These are phyloP conservation scores for Picea glauca DNA, from an alignment of 75 land plant genomes.

Conservation along the genomic window DNA sequence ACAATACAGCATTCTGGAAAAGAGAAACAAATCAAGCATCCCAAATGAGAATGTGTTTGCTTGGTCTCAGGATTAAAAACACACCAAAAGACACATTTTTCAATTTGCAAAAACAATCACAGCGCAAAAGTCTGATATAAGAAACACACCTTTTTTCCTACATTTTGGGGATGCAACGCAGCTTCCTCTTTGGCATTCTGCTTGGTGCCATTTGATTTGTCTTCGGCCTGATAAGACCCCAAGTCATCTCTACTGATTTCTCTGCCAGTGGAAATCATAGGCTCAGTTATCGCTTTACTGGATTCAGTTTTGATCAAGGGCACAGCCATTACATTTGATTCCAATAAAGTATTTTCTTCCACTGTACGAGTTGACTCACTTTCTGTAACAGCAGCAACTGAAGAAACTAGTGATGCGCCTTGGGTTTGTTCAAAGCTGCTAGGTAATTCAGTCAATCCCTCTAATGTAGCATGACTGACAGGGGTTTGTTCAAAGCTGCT, in stretches of 20 bases:
- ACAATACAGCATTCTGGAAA: background rate
- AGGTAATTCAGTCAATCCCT: background rate
- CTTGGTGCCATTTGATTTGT: background rate
- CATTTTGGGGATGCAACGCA: conserved; percentile 1
- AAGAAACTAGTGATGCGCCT: background rate
- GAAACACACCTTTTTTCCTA: conserved; percentile 1
- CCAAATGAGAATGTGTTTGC: background rate
- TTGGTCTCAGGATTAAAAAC: background rate
- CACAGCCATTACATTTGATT: background rate
- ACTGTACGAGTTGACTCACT: background rate
- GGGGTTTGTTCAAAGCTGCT: background rate
- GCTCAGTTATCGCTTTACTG: too few species aligned
- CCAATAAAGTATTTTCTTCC: background rate
- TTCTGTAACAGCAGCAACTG: background rate
- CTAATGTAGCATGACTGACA: background rate
- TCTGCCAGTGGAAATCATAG: background rate
- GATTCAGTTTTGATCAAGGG: background rate
- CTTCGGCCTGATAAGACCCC: background rate
- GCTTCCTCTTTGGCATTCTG: background rate
- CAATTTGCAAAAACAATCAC: background rate
- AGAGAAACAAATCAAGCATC: background rate
- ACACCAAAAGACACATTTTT: background rate
- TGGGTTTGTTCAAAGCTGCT: background rate
- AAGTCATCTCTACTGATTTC: background rate
- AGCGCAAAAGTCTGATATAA: background rate